Evolutionary conservation across 208 protist species (phyloP).

Genomic region (Leishmania amazonensis): DNA sequence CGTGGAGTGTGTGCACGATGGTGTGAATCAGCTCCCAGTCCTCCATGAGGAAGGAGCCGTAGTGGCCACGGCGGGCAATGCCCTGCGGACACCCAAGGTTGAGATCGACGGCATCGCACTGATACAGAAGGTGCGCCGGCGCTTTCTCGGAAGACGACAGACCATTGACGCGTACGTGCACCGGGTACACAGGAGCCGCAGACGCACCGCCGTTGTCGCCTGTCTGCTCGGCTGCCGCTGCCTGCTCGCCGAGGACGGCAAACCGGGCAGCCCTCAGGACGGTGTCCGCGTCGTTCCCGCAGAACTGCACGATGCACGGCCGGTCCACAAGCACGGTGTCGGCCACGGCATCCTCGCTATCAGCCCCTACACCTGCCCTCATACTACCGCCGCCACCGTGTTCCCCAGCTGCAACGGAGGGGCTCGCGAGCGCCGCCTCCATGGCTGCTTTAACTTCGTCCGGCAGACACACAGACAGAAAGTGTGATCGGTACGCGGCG

Average conservation of each 20-base stretch:
- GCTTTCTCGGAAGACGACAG: background rate
- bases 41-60: constrained; percentile 93
- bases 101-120: constrained; percentile 90
- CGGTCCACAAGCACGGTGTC: constrained; percentile 51
- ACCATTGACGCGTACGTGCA: background rate
- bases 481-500: constrained; percentile 56
- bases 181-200: constrained; percentile 10
- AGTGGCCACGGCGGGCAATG: constrained; percentile 91
- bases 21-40: constrained; percentile 83
- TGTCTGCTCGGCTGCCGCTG: background rate
- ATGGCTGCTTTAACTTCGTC: constrained; percentile 26
- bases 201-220: background rate
- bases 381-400: too few relatives aligned
- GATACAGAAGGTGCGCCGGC: constrained; percentile 26
- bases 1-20: constrained; percentile 79
- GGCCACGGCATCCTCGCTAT: background rate
- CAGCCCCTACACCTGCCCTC: background rate
- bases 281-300: constrained; percentile 65
- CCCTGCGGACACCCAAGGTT: constrained; percentile 94
- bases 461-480: constrained; percentile 53
- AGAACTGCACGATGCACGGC: constrained; percentile 91
- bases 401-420: background rate
- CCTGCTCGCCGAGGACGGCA: constrained; percentile 57
- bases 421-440: background rate
- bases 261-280: constrained; percentile 62